Percentiles rank a stretch among this genome's conserved stretches.
phyloP scores from a whole-genome alignment of 2,329 filamentous ascomycete genomes.

The Botrytis porri region DNA sequence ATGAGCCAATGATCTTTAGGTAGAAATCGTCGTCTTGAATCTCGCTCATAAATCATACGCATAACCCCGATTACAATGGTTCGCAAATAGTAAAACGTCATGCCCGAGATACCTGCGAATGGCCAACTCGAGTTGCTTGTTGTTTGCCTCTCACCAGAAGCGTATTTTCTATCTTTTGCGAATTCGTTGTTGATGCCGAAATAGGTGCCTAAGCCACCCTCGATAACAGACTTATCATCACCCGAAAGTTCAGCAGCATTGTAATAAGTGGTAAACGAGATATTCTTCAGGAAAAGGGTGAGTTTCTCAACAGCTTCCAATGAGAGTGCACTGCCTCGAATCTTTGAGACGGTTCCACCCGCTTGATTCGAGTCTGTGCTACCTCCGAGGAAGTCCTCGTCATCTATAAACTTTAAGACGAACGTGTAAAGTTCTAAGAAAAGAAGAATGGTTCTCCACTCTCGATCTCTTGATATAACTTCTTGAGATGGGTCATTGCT shows the following conservation, averaged over 20 bases:
- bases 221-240: conserved; percentile 40
- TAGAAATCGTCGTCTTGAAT: conserved; percentile 83
- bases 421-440: conserved; percentile 96
- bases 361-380: conserved; percentile 43
- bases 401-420: conserved; percentile 86
- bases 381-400: conserved; percentile 85
- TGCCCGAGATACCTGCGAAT: conserved; percentile 62
- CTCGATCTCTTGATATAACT: conserved; percentile 40
- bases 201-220: conserved; percentile 45
- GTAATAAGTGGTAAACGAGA: conserved; percentile 87
- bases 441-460: conserved; percentile 86
- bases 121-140: conserved; percentile 37
- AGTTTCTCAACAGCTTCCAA: conserved; percentile 70
- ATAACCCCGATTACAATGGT: conserved; percentile 76
- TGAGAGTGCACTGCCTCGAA: conserved; percentile 64
- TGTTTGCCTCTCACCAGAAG: not conserved
- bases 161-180: conserved; percentile 25
- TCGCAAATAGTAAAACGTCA: conserved; percentile 76
- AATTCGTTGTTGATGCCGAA: conserved; percentile 39
- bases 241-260: conserved; percentile 65
- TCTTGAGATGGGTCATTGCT: conserved; percentile 15
- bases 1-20: conserved; percentile 90
- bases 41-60: conserved; percentile 86
- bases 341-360: conserved; percentile 46
- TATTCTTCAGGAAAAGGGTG: conserved; percentile 81